phyloP scores from a whole-genome alignment of 2,329 filamentous ascomycete species.

The Penicillium sp. region DNA sequence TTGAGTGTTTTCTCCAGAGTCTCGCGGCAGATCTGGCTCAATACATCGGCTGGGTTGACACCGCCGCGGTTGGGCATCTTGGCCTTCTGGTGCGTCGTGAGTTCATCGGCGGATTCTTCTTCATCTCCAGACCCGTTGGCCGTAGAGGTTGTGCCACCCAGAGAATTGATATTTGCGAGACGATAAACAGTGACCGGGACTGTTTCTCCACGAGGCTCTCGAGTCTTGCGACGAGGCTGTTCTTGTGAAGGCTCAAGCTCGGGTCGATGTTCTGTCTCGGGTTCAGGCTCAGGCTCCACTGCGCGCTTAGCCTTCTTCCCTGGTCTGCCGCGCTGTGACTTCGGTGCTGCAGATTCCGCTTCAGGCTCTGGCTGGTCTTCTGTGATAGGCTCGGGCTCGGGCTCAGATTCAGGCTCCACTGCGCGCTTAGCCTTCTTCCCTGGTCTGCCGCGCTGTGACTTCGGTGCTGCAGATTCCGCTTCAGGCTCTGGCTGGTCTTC shows the following conservation, averaged over 20 bases:
- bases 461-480: constrained; percentile 3
- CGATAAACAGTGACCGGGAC: constrained; percentile 45
- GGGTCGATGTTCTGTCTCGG: neutral
- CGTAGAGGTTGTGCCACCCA: constrained; percentile 23
- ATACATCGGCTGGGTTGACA: constrained; percentile 53
- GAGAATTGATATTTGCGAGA: constrained; percentile 35
- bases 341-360: constrained; percentile 3
- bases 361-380: constrained; percentile 7
- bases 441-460: constrained; percentile 2
- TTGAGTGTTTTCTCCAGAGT: constrained; percentile 48
- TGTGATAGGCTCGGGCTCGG: neutral
- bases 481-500: neutral
- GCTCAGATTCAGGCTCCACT: neutral
- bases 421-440: constrained; percentile 8
- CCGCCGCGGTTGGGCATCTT: constrained; percentile 43
- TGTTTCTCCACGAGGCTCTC: constrained; percentile 36
- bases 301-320: constrained; percentile 8
- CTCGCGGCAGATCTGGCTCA: constrained; percentile 51
- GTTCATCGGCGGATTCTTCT: constrained; percentile 32
- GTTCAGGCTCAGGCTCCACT: constrained; percentile 9
- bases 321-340: constrained; percentile 2
- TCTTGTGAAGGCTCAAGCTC: constrained; percentile 8
- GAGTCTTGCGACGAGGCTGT: constrained; percentile 22
- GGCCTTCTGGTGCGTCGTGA: constrained; percentile 31
- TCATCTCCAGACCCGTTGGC: constrained; percentile 25